Base-by-base conservation (phyloP, 2,329 filamentous ascomycete species). In the Thyridium curvatum region DNA sequence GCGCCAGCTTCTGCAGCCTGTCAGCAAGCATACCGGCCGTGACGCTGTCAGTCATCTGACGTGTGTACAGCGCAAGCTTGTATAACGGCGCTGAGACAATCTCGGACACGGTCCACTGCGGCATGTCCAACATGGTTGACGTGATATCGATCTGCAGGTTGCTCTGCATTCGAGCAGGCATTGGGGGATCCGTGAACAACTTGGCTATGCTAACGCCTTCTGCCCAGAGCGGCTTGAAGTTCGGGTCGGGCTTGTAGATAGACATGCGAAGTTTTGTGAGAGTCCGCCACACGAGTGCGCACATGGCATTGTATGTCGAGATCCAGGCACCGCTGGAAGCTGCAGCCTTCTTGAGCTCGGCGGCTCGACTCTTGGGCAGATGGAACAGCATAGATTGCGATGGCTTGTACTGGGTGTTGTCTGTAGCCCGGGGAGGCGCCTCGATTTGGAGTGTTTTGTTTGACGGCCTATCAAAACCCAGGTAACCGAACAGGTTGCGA, bases 231-330 rank as follows among this genome's bases (percentile, higher is more conserved):
- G 58, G 26, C 1, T 45, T 52, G 2, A 40, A 39, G 0, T 44
- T 40, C 8, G 52, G 49, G 15, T 59, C 52, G 0, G 54, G 46
- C 0, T 59, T 53, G 41, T 59, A 64, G 2, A 59, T 12, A 0
- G 52, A 51, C 0, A 54, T 54, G 3, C 62, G 52, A 1, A 60
- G 45, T 4, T 55, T 53, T 0, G 59, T 52, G 0, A 64, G 37
- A 2, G 48, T 48, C 0, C 62, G 59, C 60, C 62, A 65, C 12
- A 66, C 52, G 21, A 57, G 61, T 2, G 63, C 61, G 0, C 50
- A 54, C 34, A 56, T 59, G 2, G 62, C 63, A 31, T 67, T 63
- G 40, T 66, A 66, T 3, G 58, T 66, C 3, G 62, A 66, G 10
- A 67, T 55, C 59, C 62, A 64, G 6, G 55, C 62, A 7, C 61